Conservation (phyloP, 768 basidiomycete genomes). For the Atractiella rhizophila region DNA sequence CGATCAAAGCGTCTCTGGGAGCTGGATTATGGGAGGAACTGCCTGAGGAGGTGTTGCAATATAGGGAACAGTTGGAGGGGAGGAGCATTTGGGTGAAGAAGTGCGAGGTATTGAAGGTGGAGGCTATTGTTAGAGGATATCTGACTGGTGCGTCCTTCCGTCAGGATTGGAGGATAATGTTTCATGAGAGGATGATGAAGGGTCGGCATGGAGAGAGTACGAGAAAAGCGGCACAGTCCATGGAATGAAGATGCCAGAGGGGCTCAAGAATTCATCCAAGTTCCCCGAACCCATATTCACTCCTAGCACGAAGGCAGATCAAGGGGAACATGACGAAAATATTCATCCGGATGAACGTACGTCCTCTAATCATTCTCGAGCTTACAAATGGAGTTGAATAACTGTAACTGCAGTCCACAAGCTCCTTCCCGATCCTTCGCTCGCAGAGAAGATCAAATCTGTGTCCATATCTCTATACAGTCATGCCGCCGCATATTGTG, state of each 20-base stretch:
- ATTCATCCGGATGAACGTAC: constrained; percentile 57
- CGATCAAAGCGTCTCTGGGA: too few relatives aligned
- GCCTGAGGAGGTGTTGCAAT: constrained; percentile 50
- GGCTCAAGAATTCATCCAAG: constrained; percentile 60
- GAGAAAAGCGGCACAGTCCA: constrained; percentile 66
- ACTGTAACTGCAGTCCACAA: constrained; percentile 28
- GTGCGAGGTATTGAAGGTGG: constrained; percentile 66
- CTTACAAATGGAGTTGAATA: not conserved
- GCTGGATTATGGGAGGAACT: too few relatives aligned
- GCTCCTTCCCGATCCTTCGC: constrained; percentile 31
- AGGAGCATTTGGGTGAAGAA: constrained; percentile 75
- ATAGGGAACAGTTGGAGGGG: constrained; percentile 51
- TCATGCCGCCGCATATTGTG: constrained; percentile 48
- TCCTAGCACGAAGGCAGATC: constrained; percentile 87
- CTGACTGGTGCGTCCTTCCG: constrained; percentile 43
- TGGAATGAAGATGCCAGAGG: constrained; percentile 47
- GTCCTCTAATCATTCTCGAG: constrained; percentile 6
- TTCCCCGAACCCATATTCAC: constrained; percentile 69
- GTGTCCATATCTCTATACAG: too few relatives aligned
- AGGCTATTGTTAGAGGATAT: constrained; percentile 90
- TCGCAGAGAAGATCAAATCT: constrained; percentile 12
- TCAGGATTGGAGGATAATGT: not conserved
- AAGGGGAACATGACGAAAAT: constrained; percentile 86
- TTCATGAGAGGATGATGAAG: constrained; percentile 24
- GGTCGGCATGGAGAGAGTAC: constrained; percentile 90